Evolutionary conservation across 768 basidiomycete genomes (phyloP).

Genomic region (Rubroboletus pulcherrimus): DNA sequence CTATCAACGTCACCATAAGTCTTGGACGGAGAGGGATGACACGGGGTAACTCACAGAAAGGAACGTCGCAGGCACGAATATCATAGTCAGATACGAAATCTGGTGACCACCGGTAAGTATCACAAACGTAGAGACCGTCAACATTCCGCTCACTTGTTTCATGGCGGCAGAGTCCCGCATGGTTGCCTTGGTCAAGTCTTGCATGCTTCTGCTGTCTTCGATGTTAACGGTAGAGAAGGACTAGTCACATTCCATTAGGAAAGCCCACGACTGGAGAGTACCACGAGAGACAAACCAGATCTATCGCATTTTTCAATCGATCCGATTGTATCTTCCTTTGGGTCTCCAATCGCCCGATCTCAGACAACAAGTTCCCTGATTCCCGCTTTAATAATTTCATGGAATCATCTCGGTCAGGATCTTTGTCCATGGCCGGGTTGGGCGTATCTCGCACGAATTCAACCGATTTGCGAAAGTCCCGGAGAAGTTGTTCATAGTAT

Average conservation of each 20-base stretch:
- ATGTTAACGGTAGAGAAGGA: slow-evolving; percentile 61
- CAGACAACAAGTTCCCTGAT: slow-evolving; percentile 33
- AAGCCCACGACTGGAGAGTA: not conserved
- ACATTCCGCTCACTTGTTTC: slow-evolving; percentile 25
- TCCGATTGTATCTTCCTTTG: slow-evolving; percentile 27
- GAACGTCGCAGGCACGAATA: slow-evolving; percentile 57
- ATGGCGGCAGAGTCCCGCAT: slow-evolving; percentile 40
- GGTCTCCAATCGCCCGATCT: slow-evolving; percentile 38
- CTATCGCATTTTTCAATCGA: slow-evolving; percentile 32
- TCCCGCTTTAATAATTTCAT: slow-evolving; percentile 16
- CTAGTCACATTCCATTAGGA: slow-evolving; percentile 27
- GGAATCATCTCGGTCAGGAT: slow-evolving; percentile 6
- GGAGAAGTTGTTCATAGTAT: slow-evolving; percentile 51
- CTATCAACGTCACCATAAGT: slow-evolving; percentile 24
- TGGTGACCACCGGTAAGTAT: slow-evolving; percentile 20
- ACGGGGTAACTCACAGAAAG: slow-evolving; percentile 20
- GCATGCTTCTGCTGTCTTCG: slow-evolving; percentile 51
- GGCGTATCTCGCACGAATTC: slow-evolving; percentile 46
- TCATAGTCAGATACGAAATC: slow-evolving; percentile 57
- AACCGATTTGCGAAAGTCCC: slow-evolving; percentile 52
- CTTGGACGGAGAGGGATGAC: too few species aligned
- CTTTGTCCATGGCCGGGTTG: slow-evolving; percentile 44
- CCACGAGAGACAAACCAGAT: slow-evolving; percentile 20
- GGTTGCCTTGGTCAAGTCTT: slow-evolving; percentile 45
- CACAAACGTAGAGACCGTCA: not conserved